phyloP scores from a whole-genome alignment of 257 asterid genomes.

The Vinca minor region DNA sequence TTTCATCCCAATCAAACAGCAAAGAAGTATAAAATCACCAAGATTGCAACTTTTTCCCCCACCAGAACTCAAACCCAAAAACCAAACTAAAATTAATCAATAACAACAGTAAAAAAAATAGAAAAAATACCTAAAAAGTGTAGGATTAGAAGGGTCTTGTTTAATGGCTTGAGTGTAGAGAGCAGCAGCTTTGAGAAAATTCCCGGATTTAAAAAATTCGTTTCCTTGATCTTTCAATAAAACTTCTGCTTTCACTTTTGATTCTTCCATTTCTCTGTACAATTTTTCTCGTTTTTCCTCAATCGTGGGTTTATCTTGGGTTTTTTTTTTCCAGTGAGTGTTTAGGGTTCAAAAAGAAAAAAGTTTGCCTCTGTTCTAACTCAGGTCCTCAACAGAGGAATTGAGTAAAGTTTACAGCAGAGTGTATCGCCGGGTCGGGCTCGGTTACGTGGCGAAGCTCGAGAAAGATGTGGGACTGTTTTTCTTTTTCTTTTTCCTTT shows the following conservation, averaged over 20 bases:
- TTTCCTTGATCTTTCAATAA: conserved; percentile 91
- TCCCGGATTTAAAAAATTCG: conserved; percentile 80
- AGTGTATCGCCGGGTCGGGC: no score
- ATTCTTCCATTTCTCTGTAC: conserved; percentile 42
- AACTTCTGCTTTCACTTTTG: conserved; percentile 34
- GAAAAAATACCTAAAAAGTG: conserved; percentile 76
- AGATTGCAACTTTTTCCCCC: neutral
- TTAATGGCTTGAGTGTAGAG: conserved; percentile 93
- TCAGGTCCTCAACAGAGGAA: neutral
- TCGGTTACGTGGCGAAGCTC: no score
- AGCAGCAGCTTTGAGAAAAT: conserved; percentile 98
- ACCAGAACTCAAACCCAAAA: neutral
- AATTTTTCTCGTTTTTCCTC: neutral
- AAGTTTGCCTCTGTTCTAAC: no score
- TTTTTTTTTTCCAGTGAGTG: conserved; percentile 1
- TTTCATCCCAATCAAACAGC: neutral
- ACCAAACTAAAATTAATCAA: neutral
- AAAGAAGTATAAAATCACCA: neutral
- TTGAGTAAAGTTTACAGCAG: no score
- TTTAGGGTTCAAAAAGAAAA: no score
- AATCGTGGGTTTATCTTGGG: no score
- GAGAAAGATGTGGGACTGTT: no score
- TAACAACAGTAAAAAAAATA: neutral
- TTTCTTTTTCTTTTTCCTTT: no score
- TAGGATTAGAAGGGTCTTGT: conserved; percentile 69